Base-by-base conservation (phyloP, 257 asterid genomes). In the Ballota nigra region DNA sequence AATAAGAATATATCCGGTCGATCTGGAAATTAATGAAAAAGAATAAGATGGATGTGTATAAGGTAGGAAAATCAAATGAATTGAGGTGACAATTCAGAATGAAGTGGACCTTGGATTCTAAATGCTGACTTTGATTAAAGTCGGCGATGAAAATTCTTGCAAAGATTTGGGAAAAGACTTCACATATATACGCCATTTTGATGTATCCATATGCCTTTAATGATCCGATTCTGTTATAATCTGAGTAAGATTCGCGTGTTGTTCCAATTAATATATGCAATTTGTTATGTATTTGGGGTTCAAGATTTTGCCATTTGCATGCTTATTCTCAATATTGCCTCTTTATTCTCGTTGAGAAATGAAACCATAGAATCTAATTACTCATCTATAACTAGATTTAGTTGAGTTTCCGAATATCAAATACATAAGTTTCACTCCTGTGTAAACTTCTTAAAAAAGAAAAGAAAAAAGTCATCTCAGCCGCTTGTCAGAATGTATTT, bases 41-140 rank as follows among this genome's bases (percentile, higher is more conserved):
- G 51, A 49, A 72, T 55, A 52, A 26, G 36, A 22, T 33, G 65
- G 70, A 20, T 43, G 61, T 79, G 19, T 57, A 13, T 47, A 22
- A 59, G 57, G 69, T 63, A 47, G 62, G 3, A 31, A 43, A 66
- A 57, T 43, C 11, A 51, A 12, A 23, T 34, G 18, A 43, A 69
- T 45, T 29, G 77, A 75, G 28, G 74, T 75, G 78, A 78, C 74
- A 55, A 78, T 45, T 66, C 70, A 6, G 20, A 41, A 71, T 49
- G 40, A 74, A 79, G 47, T 70, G 68, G 72, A 3, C 63, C 28
- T 24, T 45, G 64, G 76, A 80, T 80, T 80, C 81, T 33, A 24
- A 71, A 72, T 72, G 52, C 78, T 80, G 84, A 80, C 71, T 72
- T 80, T 69, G 60, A 9, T 53, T 26, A 45, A 74, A 34, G 52